Evolutionary conservation across 495 filamentous ascomycete species (phyloP).

Genomic region (Tuber magnatum): DNA sequence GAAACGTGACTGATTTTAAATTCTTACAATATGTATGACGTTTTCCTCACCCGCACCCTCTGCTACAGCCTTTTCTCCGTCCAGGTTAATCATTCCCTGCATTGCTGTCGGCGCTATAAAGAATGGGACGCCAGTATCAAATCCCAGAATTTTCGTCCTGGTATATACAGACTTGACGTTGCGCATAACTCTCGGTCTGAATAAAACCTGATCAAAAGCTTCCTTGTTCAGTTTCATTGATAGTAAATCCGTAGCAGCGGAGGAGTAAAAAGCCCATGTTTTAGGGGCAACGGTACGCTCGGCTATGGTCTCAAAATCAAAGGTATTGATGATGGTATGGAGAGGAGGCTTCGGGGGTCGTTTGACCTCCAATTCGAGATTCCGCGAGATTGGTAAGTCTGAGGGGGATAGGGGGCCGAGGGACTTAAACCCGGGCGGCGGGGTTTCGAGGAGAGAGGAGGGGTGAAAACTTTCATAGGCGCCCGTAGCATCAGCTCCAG

Average conservation of each 20-base stretch:
- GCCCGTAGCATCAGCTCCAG: conserved; percentile 63
- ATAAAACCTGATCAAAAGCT: conserved; percentile 58
- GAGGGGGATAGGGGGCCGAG: conserved; percentile 46
- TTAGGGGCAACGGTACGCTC: conserved; percentile 57
- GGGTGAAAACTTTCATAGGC: conserved; percentile 63
- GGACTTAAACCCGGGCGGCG: conserved; percentile 49
- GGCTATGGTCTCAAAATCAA: conserved; percentile 67
- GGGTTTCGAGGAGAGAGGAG: conserved; percentile 53
- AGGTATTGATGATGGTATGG: conserved; percentile 58
- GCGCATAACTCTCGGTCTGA: conserved; percentile 65
- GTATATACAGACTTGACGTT: conserved; percentile 58
- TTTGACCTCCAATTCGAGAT: background rate
- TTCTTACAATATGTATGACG: conserved; percentile 53
- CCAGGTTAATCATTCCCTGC: conserved; percentile 47
- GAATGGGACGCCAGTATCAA: conserved; percentile 42
- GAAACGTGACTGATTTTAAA: background rate
- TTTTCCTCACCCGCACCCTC: conserved; percentile 46
- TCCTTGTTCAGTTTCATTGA: conserved; percentile 49
- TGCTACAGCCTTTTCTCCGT: conserved; percentile 49
- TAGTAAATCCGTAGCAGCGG: conserved; percentile 68
- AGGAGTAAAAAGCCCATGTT: conserved; percentile 76
- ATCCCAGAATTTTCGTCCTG: conserved; percentile 56
- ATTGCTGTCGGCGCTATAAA: conserved; percentile 46
- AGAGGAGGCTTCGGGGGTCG: conserved; percentile 54
- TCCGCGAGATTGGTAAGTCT: background rate